Evolutionary conservation across 2,329 filamentous ascomycete genomes (phyloP).

Genomic region (Daldinia sp.): DNA sequence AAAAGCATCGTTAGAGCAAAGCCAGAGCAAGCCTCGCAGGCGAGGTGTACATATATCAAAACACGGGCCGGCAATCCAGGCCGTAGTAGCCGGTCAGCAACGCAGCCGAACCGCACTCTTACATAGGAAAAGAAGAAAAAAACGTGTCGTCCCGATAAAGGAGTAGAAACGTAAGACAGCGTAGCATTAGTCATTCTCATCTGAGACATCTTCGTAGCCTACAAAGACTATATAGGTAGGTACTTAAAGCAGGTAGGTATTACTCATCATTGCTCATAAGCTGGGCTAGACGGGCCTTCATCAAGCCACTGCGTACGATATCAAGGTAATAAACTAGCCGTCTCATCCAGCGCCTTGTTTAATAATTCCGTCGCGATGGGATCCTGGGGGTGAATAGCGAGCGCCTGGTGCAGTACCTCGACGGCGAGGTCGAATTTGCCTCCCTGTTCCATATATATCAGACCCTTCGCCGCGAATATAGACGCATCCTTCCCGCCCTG

Average conservation of each 20-base stretch:
- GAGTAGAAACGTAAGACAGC: constrained; percentile 1
- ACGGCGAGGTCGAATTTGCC: constrained; percentile 80
- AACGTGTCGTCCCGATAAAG: background rate
- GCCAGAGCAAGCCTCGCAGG: background rate
- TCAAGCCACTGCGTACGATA: background rate
- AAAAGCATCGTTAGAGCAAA: background rate
- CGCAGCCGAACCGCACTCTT: background rate
- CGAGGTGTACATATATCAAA: background rate
- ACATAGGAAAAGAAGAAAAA: background rate
- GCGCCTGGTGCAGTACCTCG: constrained; percentile 83
- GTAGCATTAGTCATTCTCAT: constrained; percentile 4
- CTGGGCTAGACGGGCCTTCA: background rate
- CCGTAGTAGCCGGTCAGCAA: constrained; percentile 1
- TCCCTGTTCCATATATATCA: constrained; percentile 83
- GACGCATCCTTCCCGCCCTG: constrained; percentile 82
- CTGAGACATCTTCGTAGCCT: constrained; percentile 1
- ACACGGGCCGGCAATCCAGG: background rate
- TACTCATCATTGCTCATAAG: background rate
- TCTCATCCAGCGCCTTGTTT: constrained; percentile 76
- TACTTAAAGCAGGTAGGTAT: background rate
- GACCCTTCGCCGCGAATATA: constrained; percentile 84
- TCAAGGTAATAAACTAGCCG: constrained; percentile 56
- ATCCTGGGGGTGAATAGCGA: constrained; percentile 83
- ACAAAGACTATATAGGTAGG: background rate
- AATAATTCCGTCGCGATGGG: constrained; percentile 83